Evolutionary conservation across 2,329 filamentous ascomycete species (phyloP).

Genomic region (Nemania diffusa): DNA sequence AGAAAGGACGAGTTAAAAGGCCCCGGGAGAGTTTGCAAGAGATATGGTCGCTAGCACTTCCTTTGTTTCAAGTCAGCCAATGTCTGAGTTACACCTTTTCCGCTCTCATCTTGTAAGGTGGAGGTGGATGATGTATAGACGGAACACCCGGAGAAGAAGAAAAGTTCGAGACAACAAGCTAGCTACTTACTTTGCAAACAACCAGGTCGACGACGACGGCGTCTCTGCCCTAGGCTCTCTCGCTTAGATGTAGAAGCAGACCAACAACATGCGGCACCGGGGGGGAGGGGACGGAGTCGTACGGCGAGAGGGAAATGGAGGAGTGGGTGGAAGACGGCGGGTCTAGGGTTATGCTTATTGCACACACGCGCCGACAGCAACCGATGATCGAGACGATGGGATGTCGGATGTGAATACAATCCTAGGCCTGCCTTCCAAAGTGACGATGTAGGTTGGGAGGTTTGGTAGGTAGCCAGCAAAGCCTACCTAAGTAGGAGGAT

Average conservation of each 20-base stretch:
- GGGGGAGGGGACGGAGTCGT: background rate
- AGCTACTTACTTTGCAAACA: slow-evolving; percentile 4
- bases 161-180: background rate
- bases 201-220: background rate
- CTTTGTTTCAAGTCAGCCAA: slow-evolving; percentile 26
- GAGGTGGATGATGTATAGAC: background rate
- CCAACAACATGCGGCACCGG: slow-evolving; percentile 19
- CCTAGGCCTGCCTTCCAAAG: slow-evolving; percentile 42
- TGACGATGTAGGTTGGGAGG: slow-evolving; percentile 30
- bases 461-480: slow-evolving; percentile 23
- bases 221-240: background rate
- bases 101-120: background rate
- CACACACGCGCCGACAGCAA: slow-evolving; percentile 18
- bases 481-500: slow-evolving; percentile 22
- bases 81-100: slow-evolving; percentile 1
- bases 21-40: slow-evolving; percentile 12
- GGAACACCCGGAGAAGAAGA: background rate
- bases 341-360: slow-evolving; percentile 2
- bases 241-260: slow-evolving; percentile 1
- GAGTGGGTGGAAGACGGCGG: background rate
- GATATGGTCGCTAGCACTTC: slow-evolving; percentile 14
- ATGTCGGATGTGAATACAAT: slow-evolving; percentile 37
- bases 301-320: background rate
- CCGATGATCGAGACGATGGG: slow-evolving; percentile 7
- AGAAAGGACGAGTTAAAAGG: slow-evolving; percentile 7